Conservation (phyloP, 805 yeast genomes). For the Kregervanrija pseudodelftensis region DNA sequence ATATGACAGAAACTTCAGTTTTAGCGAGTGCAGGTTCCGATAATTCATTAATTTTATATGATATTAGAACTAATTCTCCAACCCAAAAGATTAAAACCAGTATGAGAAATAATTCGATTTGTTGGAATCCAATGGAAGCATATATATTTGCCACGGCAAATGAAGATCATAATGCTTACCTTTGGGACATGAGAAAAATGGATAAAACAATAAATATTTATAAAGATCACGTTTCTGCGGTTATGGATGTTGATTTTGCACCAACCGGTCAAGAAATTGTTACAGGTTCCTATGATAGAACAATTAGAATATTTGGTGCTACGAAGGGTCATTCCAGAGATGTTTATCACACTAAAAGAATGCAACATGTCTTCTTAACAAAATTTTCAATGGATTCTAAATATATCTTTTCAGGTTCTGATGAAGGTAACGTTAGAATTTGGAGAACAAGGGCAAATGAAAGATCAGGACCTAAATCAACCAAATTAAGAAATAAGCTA, state of each 20-base stretch:
- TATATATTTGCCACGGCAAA: slow-evolving; percentile 84
- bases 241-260: slow-evolving; percentile 87
- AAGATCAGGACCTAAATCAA: slow-evolving; percentile 70
- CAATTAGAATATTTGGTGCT: slow-evolving; percentile 68
- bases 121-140: slow-evolving; percentile 99
- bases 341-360: slow-evolving; percentile 91
- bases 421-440: slow-evolving; percentile 89
- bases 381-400: slow-evolving; percentile 84
- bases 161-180: slow-evolving; percentile 91
- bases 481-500: slow-evolving; percentile 71
- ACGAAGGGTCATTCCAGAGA: slow-evolving; percentile 89
- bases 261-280: slow-evolving; percentile 97
- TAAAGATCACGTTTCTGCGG: slow-evolving; percentile 95
- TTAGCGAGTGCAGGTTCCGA: slow-evolving; percentile 89
- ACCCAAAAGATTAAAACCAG: slow-evolving; percentile 82
- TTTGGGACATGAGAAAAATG: slow-evolving; percentile 96
- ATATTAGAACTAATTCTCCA: slow-evolving; percentile 83
- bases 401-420: slow-evolving; percentile 85
- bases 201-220: slow-evolving; percentile 72
- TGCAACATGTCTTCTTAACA: slow-evolving; percentile 89
- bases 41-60: slow-evolving; percentile 85
- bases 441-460: slow-evolving; percentile 91
- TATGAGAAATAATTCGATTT: slow-evolving; percentile 75
- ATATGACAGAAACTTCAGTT: slow-evolving; percentile 82
- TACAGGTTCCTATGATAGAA: slow-evolving; percentile 91